Evolutionary conservation across 2,329 filamentous ascomycete species (phyloP), one percentile per base, ranked within the genome.

Genomic region (Exutisphaerella laricina): DNA sequence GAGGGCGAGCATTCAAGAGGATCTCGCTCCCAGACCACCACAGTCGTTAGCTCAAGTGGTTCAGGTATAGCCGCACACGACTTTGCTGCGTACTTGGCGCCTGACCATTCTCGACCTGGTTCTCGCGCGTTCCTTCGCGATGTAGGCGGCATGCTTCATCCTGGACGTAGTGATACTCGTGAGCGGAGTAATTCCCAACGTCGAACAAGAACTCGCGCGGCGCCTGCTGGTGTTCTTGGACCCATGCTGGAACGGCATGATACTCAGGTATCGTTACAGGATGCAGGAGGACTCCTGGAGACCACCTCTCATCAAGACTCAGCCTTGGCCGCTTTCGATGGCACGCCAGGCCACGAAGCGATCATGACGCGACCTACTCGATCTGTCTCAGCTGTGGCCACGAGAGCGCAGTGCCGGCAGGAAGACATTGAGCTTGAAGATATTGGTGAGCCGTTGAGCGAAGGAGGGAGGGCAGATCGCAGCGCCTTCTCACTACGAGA

Each of bases 11-110:
- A 26, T 39, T 54, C 54, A n/a, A 34, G 35, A 29, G 46, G 41
- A 29, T 45, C 53, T 6, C 46, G 40, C 4, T 56, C 55, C 12
- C 53, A 50, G 18, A 31, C 51, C 58, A 85, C 82, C 46, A 82
- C 85, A 47, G 72, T 85, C 46, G 72, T 85, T 58, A 83, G 84
- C 57, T 84, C 82, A 8, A 46, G 36, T 5, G 44, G 40, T 4
- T 59, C 51, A 8, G 16, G 63, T 57, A 25, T 64, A 58, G 30
- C 35, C 61, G 63, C 22, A 8, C 64, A 70, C 31, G 69, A 72
- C 46, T 72, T 71, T 43, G 68, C 51, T 10, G 30, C 64, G 7
- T 18, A 50, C 13, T 38, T 48, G 3, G 40, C 45, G 14, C 53
- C 44, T 6, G 22, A 41, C n/a, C 48, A 46, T 18, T 48, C 50